Conservation (phyloP, 331 rosid genomes). For the Spiraea crenata region DNA sequence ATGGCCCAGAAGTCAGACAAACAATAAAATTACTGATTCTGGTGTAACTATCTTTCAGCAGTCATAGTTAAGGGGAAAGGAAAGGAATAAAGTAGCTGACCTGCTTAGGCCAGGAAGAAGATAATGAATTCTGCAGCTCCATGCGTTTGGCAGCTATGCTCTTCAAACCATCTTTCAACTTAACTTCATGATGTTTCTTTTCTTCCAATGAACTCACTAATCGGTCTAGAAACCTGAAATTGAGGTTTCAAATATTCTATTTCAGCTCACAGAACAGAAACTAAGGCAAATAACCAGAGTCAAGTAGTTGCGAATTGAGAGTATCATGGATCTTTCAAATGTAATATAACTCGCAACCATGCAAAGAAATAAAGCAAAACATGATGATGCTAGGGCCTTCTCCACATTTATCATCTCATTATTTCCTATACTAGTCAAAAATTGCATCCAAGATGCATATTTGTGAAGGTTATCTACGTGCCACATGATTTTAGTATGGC, state of each 20-base stretch:
- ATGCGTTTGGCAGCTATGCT: slow-evolving; percentile 75
- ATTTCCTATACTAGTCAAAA: neutral
- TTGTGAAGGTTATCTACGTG: neutral
- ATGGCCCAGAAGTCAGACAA: neutral
- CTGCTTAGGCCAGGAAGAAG: slow-evolving; percentile 89
- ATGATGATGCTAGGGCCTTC: neutral
- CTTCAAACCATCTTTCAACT: slow-evolving; percentile 82
- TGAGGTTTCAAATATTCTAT: slow-evolving; percentile 13
- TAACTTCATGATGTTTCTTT: slow-evolving; percentile 87
- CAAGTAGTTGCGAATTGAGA: neutral
- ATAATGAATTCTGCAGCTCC: slow-evolving; percentile 87
- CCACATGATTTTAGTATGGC: neutral
- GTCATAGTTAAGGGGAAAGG: neutral
- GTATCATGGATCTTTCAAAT: neutral
- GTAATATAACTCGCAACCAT: neutral
- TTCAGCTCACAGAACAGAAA: neutral
- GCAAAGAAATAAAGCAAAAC: neutral
- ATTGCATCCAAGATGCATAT: neutral
- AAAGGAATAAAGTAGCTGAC: slow-evolving; percentile 24
- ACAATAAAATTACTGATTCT: neutral
- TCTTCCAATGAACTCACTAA: slow-evolving; percentile 78
- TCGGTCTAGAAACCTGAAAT: slow-evolving; percentile 84
- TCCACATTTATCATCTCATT: neutral
- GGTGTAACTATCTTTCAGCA: neutral
- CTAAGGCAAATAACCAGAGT: neutral